Evolutionary conservation across 2,329 filamentous ascomycete genomes (phyloP), one percentile per base, ranked within the genome.

Genomic region (Fusarium duplospermum): DNA sequence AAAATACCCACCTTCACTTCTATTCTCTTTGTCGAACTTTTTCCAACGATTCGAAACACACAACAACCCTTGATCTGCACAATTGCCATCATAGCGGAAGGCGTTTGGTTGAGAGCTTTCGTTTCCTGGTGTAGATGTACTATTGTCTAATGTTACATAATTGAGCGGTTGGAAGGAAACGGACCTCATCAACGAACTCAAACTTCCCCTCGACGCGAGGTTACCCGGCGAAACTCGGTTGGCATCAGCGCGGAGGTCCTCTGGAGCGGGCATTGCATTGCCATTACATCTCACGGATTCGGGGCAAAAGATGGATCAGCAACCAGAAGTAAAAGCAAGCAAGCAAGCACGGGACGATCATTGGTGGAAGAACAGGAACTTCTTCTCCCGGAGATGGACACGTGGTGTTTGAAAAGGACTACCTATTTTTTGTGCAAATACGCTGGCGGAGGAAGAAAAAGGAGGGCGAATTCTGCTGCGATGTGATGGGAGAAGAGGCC

Each of bases 91-190:
- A 89, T 88, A 88, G 87, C 86, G 86, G 86, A 85, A 85, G 85
- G 87, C 86, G 87, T 88, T 88, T 83, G 84, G 84, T 85, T 84
- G 82, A 82, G 80, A 85, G 78, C 79, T 83, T 83, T 85, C 81
- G 81, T 84, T 83, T 83, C 81, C 84, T 81, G 82, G 83, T 85
- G 83, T 86, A 86, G 83, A 87, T 86, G 84, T 86, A 86, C 81
- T 83, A 82, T 81, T 82, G 76, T 82, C 86, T 87, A 86, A 87
- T 87, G 81, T 84, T 87, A 86, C 85, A 87, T 85, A 83, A 82
- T 82, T 76, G 76, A 74, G 77, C 64, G 74, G 68, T 63, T 70
- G 74, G 71, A 69, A 68, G 67, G 63, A 73, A 78, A 73, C 65
- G 69, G 69, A 72, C 70, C 70, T 76, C 69, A 62, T 58, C 66